Evolutionary conservation across 2,329 filamentous ascomycete species (phyloP).

Genomic region (Alternaria sp.): DNA sequence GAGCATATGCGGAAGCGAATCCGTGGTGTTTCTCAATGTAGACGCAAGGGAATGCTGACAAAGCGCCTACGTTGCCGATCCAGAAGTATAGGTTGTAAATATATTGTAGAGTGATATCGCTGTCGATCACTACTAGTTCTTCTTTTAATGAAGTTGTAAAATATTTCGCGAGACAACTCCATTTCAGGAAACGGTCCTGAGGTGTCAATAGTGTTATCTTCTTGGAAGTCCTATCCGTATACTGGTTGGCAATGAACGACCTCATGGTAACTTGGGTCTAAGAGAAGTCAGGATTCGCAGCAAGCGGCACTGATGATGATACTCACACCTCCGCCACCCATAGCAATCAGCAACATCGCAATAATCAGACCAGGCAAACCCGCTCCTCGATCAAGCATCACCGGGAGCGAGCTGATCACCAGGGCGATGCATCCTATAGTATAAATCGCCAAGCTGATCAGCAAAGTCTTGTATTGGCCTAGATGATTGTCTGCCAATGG

Average conservation of each 20-base stretch:
- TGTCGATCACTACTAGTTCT: conserved; percentile 47
- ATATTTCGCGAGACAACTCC: neutral
- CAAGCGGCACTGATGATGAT: neutral
- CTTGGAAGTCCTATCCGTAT: conserved; percentile 30
- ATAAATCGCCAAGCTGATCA: conserved; percentile 44
- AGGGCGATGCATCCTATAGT: conserved; percentile 34
- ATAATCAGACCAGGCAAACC: conserved; percentile 39
- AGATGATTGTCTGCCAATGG: conserved; percentile 52
- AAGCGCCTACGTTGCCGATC: conserved; percentile 70
- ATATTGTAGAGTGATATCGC: conserved; percentile 48
- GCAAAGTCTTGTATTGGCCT: conserved; percentile 51
- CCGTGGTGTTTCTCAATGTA: conserved; percentile 73
- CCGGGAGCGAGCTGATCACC: conserved; percentile 32
- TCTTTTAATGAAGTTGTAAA: conserved; percentile 29
- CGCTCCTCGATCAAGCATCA: conserved; percentile 29
- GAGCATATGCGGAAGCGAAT: conserved; percentile 72
- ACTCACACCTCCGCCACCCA: conserved; percentile 50
- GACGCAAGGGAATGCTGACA: conserved; percentile 70
- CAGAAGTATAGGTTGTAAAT: conserved; percentile 54
- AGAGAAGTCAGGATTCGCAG: neutral
- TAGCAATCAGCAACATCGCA: conserved; percentile 49
- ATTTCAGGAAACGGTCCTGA: neutral
- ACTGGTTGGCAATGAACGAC: conserved; percentile 52
- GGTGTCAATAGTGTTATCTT: conserved; percentile 18
- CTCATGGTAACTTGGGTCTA: conserved; percentile 44